Percentiles rank a stretch among this genome's conserved stretches.
Evolutionary conservation across 108 stramenopile species (phyloP).

Genomic region (Seminavis robusta): DNA sequence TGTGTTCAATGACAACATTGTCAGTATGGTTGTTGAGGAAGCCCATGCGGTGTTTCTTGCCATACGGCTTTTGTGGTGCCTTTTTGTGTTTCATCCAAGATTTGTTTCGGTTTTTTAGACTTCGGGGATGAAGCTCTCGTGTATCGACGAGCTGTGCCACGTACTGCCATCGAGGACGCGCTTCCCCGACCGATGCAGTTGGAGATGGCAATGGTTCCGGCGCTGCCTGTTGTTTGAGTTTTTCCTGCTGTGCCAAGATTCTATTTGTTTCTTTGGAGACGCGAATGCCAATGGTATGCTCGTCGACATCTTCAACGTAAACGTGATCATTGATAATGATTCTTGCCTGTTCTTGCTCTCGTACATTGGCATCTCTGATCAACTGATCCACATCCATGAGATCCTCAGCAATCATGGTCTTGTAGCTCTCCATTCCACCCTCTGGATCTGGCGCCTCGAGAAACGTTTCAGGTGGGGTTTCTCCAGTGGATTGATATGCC

Average conservation of each 20-base stretch:
- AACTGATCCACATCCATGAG: constrained; percentile 67
- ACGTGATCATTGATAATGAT: constrained; percentile 54
- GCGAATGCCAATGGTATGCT: constrained; percentile 43
- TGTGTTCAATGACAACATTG: constrained; percentile 75
- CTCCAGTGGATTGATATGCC: constrained; percentile 36
- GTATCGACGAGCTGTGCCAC: constrained; percentile 81
- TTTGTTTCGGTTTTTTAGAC: constrained; percentile 26
- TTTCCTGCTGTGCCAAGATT: constrained; percentile 1
- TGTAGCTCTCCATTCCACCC: constrained; percentile 35
- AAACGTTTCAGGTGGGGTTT: constrained; percentile 22
- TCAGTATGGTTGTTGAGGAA: constrained; percentile 37
- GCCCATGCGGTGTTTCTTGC: constrained; percentile 3
- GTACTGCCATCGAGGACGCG: constrained; percentile 72
- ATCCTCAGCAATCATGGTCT: constrained; percentile 46
- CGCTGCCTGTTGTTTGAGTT: constrained; percentile 7
- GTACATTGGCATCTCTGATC: constrained; percentile 32
- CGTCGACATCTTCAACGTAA: constrained; percentile 76
- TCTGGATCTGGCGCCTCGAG: constrained; percentile 68
- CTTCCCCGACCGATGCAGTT: constrained; percentile 14
- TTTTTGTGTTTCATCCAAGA: not conserved
- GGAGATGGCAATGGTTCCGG: constrained; percentile 36
- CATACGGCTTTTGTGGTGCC: constrained; percentile 1
- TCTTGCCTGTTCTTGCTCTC: constrained; percentile 56
- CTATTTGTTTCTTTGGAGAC: constrained; percentile 1
- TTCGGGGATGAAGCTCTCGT: constrained; percentile 40